Evolutionary conservation across 805 yeast genomes (phyloP).

Genomic region (Pichia thaimueangensis): DNA sequence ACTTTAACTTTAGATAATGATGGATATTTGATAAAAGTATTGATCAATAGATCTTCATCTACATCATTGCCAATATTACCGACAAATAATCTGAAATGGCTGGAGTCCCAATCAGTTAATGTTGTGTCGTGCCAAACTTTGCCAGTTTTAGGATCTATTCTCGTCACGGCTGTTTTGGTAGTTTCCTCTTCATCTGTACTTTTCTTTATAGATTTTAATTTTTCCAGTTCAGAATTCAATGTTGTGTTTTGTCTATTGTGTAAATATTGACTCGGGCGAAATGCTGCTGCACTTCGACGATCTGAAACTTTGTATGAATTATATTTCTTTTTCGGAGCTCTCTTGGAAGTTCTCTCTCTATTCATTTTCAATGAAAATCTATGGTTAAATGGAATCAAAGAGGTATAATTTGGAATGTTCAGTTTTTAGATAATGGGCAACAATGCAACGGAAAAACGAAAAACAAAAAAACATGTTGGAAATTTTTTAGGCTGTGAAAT

Average conservation of each 20-base stretch:
- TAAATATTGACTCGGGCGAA: slow-evolving; percentile 40
- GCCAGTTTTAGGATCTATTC: slow-evolving; percentile 38
- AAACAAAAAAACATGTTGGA: no score
- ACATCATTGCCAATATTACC: slow-evolving; percentile 71
- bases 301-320: slow-evolving; percentile 39
- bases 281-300: slow-evolving; percentile 47
- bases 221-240: neutral
- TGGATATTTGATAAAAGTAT: slow-evolving; percentile 47
- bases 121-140: slow-evolving; percentile 42
- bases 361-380: neutral
- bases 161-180: slow-evolving; percentile 31
- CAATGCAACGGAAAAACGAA: no score
- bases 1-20: slow-evolving; percentile 55
- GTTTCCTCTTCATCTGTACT: neutral
- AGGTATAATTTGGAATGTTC: no score
- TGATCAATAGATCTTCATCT: slow-evolving; percentile 46
- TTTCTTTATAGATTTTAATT: slow-evolving; percentile 1
- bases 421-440: no score
- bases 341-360: slow-evolving; percentile 1
- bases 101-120: slow-evolving; percentile 59
- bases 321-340: slow-evolving; percentile 8
- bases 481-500: no score
- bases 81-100: slow-evolving; percentile 64
- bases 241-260: slow-evolving; percentile 15
- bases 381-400: neutral